phyloP scores from a whole-genome alignment of 164 flowering plant species.

The Tetracentron sinense region DNA sequence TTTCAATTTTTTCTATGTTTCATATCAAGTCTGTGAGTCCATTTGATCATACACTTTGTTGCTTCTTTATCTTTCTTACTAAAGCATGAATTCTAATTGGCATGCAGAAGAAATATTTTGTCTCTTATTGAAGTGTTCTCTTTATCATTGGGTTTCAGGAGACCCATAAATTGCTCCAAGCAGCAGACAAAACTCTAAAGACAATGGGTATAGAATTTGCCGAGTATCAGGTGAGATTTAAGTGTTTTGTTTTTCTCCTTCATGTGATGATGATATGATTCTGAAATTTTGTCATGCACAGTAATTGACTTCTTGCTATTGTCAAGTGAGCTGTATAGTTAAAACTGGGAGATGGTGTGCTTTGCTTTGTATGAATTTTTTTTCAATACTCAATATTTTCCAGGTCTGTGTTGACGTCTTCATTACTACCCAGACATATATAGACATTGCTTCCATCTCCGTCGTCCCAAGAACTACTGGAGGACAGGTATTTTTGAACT shows the following conservation, averaged over 20 bases:
- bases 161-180: slow-evolving; percentile 87
- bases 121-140: not conserved
- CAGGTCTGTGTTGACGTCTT: slow-evolving; percentile 97
- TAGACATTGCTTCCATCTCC: slow-evolving; percentile 89
- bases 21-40: not conserved
- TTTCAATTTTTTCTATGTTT: not conserved
- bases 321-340: not conserved
- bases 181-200: slow-evolving; percentile 82
- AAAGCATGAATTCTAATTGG: not conserved
- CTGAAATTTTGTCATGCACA: not conserved
- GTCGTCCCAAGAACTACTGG: slow-evolving; percentile 96
- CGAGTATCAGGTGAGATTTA: slow-evolving; percentile 75
- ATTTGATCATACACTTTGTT: not conserved
- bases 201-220: slow-evolving; percentile 97
- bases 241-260: not conserved
- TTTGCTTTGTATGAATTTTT: not conserved
- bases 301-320: not conserved
- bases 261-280: not conserved
- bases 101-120: no score
- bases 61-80: not conserved
- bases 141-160: slow-evolving; percentile 42
- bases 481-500: slow-evolving; percentile 66
- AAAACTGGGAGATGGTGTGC: not conserved
- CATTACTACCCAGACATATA: slow-evolving; percentile 76
- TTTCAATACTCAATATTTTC: slow-evolving; percentile 5